Conservation (phyloP, 441 rosid species). For the Hura crepitans region DNA sequence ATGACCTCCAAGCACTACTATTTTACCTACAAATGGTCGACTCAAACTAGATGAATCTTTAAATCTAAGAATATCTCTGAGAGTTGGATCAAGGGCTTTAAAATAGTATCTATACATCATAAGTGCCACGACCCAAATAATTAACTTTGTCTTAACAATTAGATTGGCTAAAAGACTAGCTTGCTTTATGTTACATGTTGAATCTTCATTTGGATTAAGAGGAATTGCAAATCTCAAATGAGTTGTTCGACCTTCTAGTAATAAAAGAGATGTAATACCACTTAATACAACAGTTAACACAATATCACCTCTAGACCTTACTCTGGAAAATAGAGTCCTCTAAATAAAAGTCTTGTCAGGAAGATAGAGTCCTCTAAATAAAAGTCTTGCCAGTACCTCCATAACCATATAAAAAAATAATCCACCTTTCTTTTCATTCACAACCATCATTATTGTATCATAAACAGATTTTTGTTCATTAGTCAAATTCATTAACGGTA, state of each 20-base stretch:
- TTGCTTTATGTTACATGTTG: not conserved
- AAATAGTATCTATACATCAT: not conserved
- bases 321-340: not conserved
- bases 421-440: not conserved
- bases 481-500: not conserved
- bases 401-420: not conserved
- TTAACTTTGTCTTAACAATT: not conserved
- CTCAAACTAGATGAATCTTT: not conserved
- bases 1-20: not conserved
- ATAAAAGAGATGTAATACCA: not conserved
- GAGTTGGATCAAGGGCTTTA: not conserved
- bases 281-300: not conserved
- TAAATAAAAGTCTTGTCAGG: not conserved
- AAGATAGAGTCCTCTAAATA: not conserved
- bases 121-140: not conserved
- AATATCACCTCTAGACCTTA: not conserved
- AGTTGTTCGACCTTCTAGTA: not conserved
- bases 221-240: not conserved
- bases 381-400: not conserved
- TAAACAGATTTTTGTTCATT: not conserved
- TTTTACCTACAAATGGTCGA: not conserved
- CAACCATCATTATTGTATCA: not conserved
- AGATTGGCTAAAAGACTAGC: not conserved
- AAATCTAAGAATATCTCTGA: not conserved
- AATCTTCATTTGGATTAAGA: not conserved